Base-by-base conservation (phyloP, 75 land plant genomes). In the Selaginella moellendorffii region DNA sequence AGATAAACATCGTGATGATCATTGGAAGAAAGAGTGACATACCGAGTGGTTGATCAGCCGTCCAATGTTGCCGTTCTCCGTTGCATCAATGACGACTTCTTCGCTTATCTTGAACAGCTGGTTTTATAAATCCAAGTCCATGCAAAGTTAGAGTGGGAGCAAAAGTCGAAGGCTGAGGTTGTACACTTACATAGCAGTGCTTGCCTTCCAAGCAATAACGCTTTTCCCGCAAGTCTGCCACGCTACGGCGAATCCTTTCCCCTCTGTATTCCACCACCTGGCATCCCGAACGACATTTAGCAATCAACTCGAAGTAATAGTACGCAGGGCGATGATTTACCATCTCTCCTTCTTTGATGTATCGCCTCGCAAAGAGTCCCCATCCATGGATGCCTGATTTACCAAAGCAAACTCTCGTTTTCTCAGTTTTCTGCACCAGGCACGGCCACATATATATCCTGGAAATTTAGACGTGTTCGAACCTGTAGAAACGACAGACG, bases 71-170 rank as follows among this genome's bases (percentile, higher is more conserved):
- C 98, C 98, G 62, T 79, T 88, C 24, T 83, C 76, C 42, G 98
- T 93, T 19, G 98, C 98, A 83, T 93, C 98, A 54, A 93, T 70
- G 17, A 93, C 98, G 29, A 87, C 79, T 29, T 93, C 98, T 64
- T 93, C 90, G 66, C 89, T 93, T 28, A 93, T 82, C 69, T 88
- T 85, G 69, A 88, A 88, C 0, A 88, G 76, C 90, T 86, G 83
- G 46, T 36, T 36, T 36, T 36, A 36, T 36, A 36, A 5, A 36
- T 5, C 5, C 14, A 5, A 36, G 46, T n/a, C n/a, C n/a, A n/a
- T n/a, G n/a, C n/a, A n/a, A n/a, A n/a, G 14, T 36, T 5, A 36
- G 5, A 36, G 14, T 36, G 5, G 5, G 5, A 36, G 46, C 14
- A 14, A 5, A 36, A 36, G 46, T 36, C 14, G 5, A 36, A 5